A percentile compares a stretch with the other conserved stretches of the same genome.
Evolutionary conservation across 2,329 filamentous ascomycete genomes (phyloP).

Genomic region (Cryoendolithus antarcticus): DNA sequence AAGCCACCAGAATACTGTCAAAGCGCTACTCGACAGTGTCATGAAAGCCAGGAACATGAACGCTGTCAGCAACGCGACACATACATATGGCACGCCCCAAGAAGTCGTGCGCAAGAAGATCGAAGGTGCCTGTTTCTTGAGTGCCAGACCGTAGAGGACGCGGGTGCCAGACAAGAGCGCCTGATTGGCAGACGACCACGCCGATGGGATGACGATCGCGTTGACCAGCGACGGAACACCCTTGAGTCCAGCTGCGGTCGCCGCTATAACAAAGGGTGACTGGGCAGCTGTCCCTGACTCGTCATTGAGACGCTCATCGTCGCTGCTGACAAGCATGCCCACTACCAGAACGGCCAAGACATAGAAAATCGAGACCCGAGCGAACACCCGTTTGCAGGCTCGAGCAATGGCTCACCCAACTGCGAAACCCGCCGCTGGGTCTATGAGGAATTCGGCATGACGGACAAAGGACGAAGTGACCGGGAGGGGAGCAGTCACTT

Average conservation of each 20-base stretch:
- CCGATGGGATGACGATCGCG: conserved; percentile 53
- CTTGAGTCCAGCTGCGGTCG: conserved; percentile 45
- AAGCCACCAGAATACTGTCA: conserved; percentile 56
- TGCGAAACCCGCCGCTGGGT: conserved; percentile 30
- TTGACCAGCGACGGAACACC: conserved; percentile 55
- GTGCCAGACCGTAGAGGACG: conserved; percentile 42
- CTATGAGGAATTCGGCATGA: conserved; percentile 39
- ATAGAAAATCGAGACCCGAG: conserved; percentile 25
- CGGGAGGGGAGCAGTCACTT: conserved; percentile 39
- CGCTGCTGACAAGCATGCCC: conserved; percentile 27
- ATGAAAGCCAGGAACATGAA: conserved; percentile 20
- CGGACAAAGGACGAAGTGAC: conserved; percentile 40
- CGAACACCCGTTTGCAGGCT: conserved; percentile 14
- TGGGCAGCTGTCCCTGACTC: conserved; percentile 25
- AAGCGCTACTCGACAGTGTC: conserved; percentile 30
- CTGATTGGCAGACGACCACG: conserved; percentile 44
- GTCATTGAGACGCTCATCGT: conserved; percentile 22
- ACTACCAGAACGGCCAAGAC: conserved; percentile 27
- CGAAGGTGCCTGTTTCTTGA: conserved; percentile 52
- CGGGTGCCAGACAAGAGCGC: conserved; percentile 41
- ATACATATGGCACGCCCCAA: conserved; percentile 15
- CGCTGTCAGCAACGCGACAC: conserved; percentile 14
- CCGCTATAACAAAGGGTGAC: conserved; percentile 47
- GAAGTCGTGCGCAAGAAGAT: conserved; percentile 31
- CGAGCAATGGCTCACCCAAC: conserved; percentile 14